Conservation (phyloP, 345 rosid species). For the Sisymbrium irio region DNA sequence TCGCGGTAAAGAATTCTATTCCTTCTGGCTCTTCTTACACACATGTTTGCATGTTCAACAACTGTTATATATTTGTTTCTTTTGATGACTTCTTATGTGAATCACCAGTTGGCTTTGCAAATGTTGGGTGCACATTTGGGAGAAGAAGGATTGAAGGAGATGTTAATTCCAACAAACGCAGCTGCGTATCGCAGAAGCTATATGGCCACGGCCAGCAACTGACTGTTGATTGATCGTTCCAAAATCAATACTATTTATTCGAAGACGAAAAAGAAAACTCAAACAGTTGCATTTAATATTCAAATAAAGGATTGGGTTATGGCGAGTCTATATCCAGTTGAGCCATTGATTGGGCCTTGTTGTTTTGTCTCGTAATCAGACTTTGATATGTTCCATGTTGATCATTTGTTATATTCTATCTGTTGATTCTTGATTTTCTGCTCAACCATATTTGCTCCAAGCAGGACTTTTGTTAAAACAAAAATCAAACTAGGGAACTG, state of each 20-base stretch:
- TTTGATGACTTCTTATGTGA: neutral
- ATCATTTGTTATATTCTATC: neutral
- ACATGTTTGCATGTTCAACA: neutral
- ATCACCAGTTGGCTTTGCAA: slow-evolving; percentile 39
- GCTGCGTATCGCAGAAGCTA: slow-evolving; percentile 18
- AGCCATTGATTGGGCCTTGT: neutral
- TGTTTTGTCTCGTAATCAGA: neutral
- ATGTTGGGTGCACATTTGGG: slow-evolving; percentile 42
- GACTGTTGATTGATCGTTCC: neutral
- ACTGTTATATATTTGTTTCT: neutral
- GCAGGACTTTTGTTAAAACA: neutral
- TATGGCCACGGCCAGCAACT: slow-evolving; percentile 4
- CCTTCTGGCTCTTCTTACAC: neutral
- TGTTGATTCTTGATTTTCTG: neutral
- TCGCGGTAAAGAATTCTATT: slow-evolving; percentile 20
- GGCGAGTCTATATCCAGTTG: neutral
- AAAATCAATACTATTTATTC: neutral
- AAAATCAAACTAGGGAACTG: neutral
- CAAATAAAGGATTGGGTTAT: neutral
- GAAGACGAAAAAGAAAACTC: neutral
- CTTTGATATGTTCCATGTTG: neutral
- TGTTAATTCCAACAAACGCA: slow-evolving; percentile 40
- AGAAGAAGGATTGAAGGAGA: slow-evolving; percentile 47
- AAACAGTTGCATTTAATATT: neutral
- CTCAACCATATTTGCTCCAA: neutral